Percentiles rank a stretch among this genome's conserved stretches.
phyloP scores from a whole-genome alignment of 2,329 filamentous ascomycete species.

The Ilyonectria sp. region DNA sequence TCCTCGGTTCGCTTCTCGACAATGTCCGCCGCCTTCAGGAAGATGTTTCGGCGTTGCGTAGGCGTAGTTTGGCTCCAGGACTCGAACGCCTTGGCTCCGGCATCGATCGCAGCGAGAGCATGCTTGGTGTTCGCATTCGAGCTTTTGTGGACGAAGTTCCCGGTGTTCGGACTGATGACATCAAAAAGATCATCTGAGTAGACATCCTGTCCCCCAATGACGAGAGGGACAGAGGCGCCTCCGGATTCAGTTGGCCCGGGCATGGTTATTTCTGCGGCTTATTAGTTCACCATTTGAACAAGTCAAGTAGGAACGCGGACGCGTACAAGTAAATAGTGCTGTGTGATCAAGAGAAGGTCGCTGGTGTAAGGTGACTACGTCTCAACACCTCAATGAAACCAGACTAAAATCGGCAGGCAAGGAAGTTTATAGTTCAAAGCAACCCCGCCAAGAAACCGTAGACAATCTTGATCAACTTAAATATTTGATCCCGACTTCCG shows the following conservation, averaged over 20 bases:
- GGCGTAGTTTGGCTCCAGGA: slow-evolving; percentile 75
- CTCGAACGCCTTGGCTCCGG: slow-evolving; percentile 72
- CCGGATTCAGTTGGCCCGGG: background rate
- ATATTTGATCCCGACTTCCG: too few relatives aligned
- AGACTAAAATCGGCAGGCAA: too few relatives aligned
- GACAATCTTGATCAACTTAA: too few relatives aligned
- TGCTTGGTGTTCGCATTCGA: slow-evolving; percentile 67
- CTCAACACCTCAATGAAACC: too few relatives aligned
- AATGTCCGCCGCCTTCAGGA: slow-evolving; percentile 74
- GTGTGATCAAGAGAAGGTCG: too few relatives aligned
- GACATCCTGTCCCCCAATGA: slow-evolving; percentile 63
- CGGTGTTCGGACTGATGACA: slow-evolving; percentile 70
- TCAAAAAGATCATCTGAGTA: slow-evolving; percentile 65
- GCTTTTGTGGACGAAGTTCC: slow-evolving; percentile 64
- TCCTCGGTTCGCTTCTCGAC: slow-evolving; percentile 68
- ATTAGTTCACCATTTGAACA: background rate
- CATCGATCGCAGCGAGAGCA: slow-evolving; percentile 63
- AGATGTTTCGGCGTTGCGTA: slow-evolving; percentile 70
- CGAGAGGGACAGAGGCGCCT: slow-evolving; percentile 53
- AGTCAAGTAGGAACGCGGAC: too few relatives aligned
- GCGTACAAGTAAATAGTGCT: too few relatives aligned
- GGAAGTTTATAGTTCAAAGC: too few relatives aligned
- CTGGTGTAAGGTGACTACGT: too few relatives aligned
- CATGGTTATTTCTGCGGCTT: background rate
- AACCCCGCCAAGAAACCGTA: too few relatives aligned